phyloP scores from a whole-genome alignment of 2,329 filamentous ascomycete genomes.

The Colletotrichum limetticola region DNA sequence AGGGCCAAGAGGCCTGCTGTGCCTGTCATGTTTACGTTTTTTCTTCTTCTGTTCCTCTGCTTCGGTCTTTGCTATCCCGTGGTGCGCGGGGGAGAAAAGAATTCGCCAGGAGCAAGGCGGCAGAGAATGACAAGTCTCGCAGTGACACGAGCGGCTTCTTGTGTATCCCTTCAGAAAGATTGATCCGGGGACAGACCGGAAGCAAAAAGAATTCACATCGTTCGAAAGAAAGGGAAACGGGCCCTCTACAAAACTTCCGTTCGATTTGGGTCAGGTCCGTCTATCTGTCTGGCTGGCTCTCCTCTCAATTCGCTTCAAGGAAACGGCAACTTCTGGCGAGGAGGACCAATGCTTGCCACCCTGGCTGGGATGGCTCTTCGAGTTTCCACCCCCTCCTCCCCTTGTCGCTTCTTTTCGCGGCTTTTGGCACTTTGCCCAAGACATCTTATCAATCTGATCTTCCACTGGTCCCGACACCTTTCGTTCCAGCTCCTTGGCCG shows the following conservation, averaged over 20 bases:
- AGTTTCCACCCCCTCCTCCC: neutral
- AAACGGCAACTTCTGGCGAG: conserved; percentile 27
- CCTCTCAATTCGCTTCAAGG: neutral
- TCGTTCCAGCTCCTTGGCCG: neutral
- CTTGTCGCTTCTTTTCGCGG: neutral
- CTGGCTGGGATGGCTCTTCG: neutral
- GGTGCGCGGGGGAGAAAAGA: neutral
- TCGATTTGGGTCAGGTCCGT: neutral
- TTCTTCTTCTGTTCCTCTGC: neutral
- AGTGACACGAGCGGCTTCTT: neutral
- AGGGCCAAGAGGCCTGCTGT: conserved; percentile 20
- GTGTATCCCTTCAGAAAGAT: neutral
- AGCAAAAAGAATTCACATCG: neutral
- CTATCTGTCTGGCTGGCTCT: no score
- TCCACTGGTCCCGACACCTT: neutral
- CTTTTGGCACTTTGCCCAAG: neutral
- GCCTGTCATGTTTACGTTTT: neutral
- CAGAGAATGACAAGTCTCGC: neutral
- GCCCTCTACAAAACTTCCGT: neutral
- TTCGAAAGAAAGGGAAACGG: neutral
- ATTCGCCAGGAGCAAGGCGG: neutral
- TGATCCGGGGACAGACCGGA: neutral
- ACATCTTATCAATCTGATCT: conserved; percentile 35
- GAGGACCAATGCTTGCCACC: neutral
- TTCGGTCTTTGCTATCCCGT: neutral